Percentiles rank a stretch among this genome's conserved stretches.
Conservation (phyloP, 1,139 yeast species). For the Geotrichum histeridarum region DNA sequence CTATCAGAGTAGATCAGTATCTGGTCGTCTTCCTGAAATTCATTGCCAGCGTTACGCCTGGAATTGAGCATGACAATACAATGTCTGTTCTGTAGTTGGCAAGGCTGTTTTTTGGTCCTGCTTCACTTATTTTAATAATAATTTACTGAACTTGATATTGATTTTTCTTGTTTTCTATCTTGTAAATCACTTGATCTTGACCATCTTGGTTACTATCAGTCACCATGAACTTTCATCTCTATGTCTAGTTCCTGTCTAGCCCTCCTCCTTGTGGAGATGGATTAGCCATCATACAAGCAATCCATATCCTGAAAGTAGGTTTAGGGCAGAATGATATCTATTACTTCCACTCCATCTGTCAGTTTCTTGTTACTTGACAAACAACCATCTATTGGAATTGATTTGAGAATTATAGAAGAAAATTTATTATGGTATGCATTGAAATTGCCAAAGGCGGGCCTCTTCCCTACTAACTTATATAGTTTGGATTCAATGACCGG, state of each 20-base stretch:
- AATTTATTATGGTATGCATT: not conserved
- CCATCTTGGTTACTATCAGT: too few species aligned
- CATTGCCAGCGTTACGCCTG: slow-evolving; percentile 95
- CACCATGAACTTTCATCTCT: too few species aligned
- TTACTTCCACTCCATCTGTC: not conserved
- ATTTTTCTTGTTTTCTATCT: not conserved
- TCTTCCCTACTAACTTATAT: not conserved
- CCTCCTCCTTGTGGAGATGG: too few species aligned
- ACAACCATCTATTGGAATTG: not conserved
- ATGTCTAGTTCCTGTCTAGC: too few species aligned
- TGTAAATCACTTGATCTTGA: too few species aligned
- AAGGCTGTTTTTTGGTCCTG: not conserved
- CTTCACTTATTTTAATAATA: not conserved
- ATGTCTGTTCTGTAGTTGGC: slow-evolving; percentile 67
- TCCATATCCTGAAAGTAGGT: too few species aligned
- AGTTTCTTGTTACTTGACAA: not conserved
- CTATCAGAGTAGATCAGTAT: slow-evolving; percentile 84
- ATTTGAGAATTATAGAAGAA: not conserved
- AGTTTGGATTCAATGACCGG: slow-evolving; percentile 11
- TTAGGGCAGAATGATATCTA: not conserved
- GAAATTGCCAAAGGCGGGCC: not conserved
- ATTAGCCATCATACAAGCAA: too few species aligned
- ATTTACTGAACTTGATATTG: not conserved
- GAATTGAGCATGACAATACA: slow-evolving; percentile 93
- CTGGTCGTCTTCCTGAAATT: slow-evolving; percentile 83